Percentiles rank a stretch among this genome's conserved stretches.
Evolutionary conservation across 2,329 filamentous ascomycete species (phyloP).

Genomic region (Colletotrichum australisinense): DNA sequence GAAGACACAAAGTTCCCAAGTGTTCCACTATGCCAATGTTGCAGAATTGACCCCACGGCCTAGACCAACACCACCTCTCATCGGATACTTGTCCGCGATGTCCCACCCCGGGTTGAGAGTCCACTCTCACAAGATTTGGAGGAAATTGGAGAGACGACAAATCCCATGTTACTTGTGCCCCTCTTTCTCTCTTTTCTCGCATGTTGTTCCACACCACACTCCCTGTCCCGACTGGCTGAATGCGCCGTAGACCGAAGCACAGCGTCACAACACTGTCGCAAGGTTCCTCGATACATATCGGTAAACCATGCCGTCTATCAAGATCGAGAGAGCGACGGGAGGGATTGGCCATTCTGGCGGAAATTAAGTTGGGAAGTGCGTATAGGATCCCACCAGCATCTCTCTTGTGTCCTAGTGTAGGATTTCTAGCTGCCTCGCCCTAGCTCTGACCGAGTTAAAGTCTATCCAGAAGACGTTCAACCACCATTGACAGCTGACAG

Average conservation of each 20-base stretch:
- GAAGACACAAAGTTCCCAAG: neutral
- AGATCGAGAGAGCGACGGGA: neutral
- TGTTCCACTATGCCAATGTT: neutral
- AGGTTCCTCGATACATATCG: neutral
- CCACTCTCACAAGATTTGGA: neutral
- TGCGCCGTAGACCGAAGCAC: neutral
- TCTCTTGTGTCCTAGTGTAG: neutral
- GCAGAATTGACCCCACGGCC: neutral
- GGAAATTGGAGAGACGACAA: constrained; percentile 7
- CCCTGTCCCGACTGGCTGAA: neutral
- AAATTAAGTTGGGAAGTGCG: constrained; percentile 18
- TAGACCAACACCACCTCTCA: constrained; percentile 1
- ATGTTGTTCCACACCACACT: neutral
- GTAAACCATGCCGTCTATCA: neutral
- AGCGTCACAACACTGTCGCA: constrained; percentile 16
- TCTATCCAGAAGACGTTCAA: constrained; percentile 16
- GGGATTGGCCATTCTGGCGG: neutral
- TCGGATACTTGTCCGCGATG: neutral
- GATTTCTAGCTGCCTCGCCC: neutral
- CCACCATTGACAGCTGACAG: neutral
- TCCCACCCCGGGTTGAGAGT: constrained; percentile 13
- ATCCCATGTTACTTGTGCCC: constrained; percentile 12
- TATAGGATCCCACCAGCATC: constrained; percentile 9
- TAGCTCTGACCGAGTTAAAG: constrained; percentile 18
- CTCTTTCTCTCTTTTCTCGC: neutral